These are phyloP conservation scores for Syncephalis plumigaleata DNA, from an alignment of 371 early-diverging fungal species.

Conservation along the genomic window DNA sequence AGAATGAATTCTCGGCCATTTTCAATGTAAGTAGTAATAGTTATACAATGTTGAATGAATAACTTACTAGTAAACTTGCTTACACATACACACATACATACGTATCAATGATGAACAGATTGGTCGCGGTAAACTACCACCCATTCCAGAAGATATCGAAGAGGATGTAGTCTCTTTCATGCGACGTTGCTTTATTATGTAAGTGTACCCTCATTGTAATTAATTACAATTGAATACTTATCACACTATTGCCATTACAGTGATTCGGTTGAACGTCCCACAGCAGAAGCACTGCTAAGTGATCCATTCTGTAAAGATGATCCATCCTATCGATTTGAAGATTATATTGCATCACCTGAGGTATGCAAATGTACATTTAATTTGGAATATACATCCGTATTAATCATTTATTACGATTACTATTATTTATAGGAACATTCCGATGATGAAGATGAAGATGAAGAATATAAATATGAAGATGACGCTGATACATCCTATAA, in stretches of 20 bases:
- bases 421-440: too few species aligned
- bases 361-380: too few species aligned
- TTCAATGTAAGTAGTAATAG: constrained; percentile 29
- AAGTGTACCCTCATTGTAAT: constrained; percentile 5
- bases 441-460: too few species aligned
- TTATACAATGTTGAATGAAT: not conserved
- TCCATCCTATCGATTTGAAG: constrained; percentile 27
- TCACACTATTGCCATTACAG: constrained; percentile 9
- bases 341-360: constrained; percentile 7
- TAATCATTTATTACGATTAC: too few species aligned
- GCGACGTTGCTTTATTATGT: constrained; percentile 42
- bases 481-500: too few species aligned
- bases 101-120: too few species aligned
- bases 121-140: constrained; percentile 34
- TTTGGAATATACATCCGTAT: too few species aligned
- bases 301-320: constrained; percentile 27
- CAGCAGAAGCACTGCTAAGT: constrained; percentile 34
- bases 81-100: too few species aligned
- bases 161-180: constrained; percentile 41
- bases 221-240: not conserved
- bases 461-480: too few species aligned
- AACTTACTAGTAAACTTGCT: not conserved
- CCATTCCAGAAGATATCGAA: constrained; percentile 44
- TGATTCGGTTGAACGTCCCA: constrained; percentile 41
- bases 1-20: constrained; percentile 46